Base-by-base conservation (phyloP, 2,329 filamentous ascomycete species). In the Pseudogymnoascus sp. region DNA sequence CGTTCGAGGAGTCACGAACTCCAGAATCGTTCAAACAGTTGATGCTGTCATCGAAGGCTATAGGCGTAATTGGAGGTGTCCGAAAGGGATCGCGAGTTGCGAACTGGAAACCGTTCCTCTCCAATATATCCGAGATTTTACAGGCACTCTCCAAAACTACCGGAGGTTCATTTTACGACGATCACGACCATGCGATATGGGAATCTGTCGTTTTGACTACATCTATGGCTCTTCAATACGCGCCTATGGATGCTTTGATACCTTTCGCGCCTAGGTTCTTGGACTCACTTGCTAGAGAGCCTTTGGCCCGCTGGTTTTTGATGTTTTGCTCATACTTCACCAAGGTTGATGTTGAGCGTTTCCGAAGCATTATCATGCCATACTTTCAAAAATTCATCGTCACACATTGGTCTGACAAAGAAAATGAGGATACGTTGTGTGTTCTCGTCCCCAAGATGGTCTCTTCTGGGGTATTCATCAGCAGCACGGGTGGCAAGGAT, bases 291-390 rank as follows among this genome's bases (percentile, higher is more conserved):
- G 85, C 83, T 3, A 81, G 82, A 59, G 84, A 88, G 47, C 80
- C 81, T 0, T 81, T 92, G 68, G 83, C 87, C 69, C 75, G 75
- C 59, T 87, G 86, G 77, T 97, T 96, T 72, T 81, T 97, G 44
- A 82, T 86, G 0, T 96, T 97, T 73, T 97, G 91, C 74, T 87
- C 87, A 11, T 86, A 90, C 60, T 86, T 94, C 67, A 87, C 90
- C 0, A 83, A 90, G 60, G 78, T 95, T 36, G 86, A 92, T 50
- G 72, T 81, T 1, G 83, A 87, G 60, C 83, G 89, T 39, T 99
- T 97, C 70, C 83, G 85, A 60, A 86, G 84, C 65, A 78, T 97
- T n/a, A 81, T 96, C 33, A 79, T 92, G 6, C 87, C 85, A 37
- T 86, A 89, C 62, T 92, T 97, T 67, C 90, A 95, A 72, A 90